Evolutionary conservation across 2,329 filamentous ascomycete species (phyloP).

Genomic region (Amesomyces nigricolor): DNA sequence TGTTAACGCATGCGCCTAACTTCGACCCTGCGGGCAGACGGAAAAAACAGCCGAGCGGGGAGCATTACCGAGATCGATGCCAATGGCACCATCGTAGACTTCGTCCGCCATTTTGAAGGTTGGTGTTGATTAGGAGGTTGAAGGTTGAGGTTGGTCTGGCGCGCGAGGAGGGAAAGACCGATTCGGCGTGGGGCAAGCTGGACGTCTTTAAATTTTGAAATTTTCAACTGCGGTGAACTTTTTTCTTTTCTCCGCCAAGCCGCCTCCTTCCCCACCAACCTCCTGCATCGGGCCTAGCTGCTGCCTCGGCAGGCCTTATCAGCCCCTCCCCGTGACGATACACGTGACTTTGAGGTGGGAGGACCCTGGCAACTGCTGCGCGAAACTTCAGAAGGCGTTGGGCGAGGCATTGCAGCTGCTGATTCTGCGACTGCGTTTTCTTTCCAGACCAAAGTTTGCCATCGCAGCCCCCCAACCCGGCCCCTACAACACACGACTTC

Average conservation of each 20-base stretch:
- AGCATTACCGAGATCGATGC: constrained; percentile 94
- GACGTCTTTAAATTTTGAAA: constrained; percentile 26
- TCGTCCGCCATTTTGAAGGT: constrained; percentile 80
- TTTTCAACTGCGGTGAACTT: constrained; percentile 26
- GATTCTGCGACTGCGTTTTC: constrained; percentile 22
- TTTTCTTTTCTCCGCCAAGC: constrained; percentile 23
- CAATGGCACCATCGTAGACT: constrained; percentile 99
- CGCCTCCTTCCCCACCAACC: constrained; percentile 21
- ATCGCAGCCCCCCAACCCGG: constrained; percentile 6
- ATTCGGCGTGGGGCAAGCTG: constrained; percentile 26
- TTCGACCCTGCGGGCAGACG: neutral
- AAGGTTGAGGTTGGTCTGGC: constrained; percentile 25
- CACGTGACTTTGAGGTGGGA: constrained; percentile 17
- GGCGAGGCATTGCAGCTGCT: constrained; percentile 6
- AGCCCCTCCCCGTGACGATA: constrained; percentile 14
- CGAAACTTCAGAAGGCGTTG: constrained; percentile 12
- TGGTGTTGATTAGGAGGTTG: constrained; percentile 22
- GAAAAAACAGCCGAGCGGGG: constrained; percentile 1
- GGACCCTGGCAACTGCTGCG: neutral
- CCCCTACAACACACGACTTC: constrained; percentile 19
- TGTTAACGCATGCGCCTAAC: constrained; percentile 19
- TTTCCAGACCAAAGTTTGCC: constrained; percentile 17
- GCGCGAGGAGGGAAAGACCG: constrained; percentile 21
- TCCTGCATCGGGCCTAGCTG: constrained; percentile 14
- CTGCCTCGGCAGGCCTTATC: constrained; percentile 16